These are phyloP conservation scores for Phialophora expanda DNA, from an alignment of 2,329 filamentous ascomycete genomes.

Conservation along the genomic window DNA sequence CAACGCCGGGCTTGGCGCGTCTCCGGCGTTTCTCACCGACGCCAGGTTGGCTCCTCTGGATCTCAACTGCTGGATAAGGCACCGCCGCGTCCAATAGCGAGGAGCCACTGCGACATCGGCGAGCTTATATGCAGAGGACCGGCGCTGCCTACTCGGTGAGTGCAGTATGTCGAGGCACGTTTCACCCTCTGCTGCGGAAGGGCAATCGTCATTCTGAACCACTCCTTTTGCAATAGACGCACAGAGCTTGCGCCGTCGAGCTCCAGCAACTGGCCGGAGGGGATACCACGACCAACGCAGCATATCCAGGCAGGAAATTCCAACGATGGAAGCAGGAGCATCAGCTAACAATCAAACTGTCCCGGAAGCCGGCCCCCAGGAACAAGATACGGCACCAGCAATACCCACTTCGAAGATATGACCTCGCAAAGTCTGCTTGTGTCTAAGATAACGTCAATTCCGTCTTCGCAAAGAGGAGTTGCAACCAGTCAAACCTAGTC, in stretches of 20 bases:
- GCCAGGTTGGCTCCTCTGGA: not conserved
- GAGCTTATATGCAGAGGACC: not conserved
- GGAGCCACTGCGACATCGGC: not conserved
- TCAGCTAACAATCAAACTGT: not conserved
- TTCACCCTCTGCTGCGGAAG: not conserved
- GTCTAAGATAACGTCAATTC: conserved; percentile 48
- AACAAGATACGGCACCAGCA: conserved; percentile 66
- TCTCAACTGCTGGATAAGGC: not conserved
- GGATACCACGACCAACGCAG: not conserved
- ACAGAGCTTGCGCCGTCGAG: not conserved
- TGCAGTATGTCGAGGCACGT: not conserved
- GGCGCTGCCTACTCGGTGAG: not conserved
- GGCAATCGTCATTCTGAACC: not conserved
- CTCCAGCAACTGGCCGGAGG: not conserved
- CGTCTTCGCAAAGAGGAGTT: not conserved
- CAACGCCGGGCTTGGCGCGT: conserved; percentile 18
- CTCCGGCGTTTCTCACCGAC: conserved; percentile 13
- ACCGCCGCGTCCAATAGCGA: not conserved
- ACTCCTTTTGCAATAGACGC: not conserved
- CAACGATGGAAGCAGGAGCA: not conserved
- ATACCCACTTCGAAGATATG: conserved; percentile 88
- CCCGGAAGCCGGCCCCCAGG: not conserved
- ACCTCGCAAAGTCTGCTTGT: conserved; percentile 93
- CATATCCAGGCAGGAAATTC: not conserved
- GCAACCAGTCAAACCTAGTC: conserved; percentile 50